phyloP scores from a whole-genome alignment of 352 stramenopile species.

The Blastocystis sp. region DNA sequence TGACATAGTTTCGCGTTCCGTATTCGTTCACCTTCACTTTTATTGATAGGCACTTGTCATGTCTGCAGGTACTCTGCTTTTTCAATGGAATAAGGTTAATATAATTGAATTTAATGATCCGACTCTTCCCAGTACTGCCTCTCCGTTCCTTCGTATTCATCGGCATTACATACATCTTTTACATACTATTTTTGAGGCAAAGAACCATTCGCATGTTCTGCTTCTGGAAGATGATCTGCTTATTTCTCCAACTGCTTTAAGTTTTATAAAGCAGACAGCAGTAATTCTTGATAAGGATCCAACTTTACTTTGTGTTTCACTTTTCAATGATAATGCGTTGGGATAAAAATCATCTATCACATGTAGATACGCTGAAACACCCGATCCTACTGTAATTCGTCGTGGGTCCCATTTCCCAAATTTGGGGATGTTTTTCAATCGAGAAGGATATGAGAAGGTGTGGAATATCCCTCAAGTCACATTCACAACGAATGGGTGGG shows the following conservation, averaged over 20 bases:
- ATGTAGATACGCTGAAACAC: not conserved
- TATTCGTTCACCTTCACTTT: not conserved
- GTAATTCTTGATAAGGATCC: not conserved
- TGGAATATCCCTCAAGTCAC: not conserved
- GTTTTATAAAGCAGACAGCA: not conserved
- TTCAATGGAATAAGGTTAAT: not conserved
- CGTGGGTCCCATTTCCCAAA: slow-evolving; percentile 1
- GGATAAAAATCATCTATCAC: not conserved
- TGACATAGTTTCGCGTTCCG: not conserved
- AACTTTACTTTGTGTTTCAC: not conserved
- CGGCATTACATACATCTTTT: slow-evolving; percentile 1
- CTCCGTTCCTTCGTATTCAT: not conserved
- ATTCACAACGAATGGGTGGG: slow-evolving; percentile 28
- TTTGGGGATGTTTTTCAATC: slow-evolving; percentile 29
- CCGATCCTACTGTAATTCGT: not conserved
- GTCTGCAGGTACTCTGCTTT: not conserved
- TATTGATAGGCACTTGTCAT: not conserved
- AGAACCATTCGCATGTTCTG: slow-evolving; percentile 29
- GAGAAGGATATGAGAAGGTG: not conserved
- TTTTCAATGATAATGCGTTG: slow-evolving; percentile 52
- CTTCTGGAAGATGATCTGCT: slow-evolving; percentile 21
- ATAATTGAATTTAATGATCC: not conserved
- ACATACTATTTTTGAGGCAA: not conserved
- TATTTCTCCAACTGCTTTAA: not conserved
- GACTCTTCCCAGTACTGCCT: not conserved